phyloP scores from a whole-genome alignment of 2,329 filamentous ascomycete species.

The Arthrinium phaeospermum region DNA sequence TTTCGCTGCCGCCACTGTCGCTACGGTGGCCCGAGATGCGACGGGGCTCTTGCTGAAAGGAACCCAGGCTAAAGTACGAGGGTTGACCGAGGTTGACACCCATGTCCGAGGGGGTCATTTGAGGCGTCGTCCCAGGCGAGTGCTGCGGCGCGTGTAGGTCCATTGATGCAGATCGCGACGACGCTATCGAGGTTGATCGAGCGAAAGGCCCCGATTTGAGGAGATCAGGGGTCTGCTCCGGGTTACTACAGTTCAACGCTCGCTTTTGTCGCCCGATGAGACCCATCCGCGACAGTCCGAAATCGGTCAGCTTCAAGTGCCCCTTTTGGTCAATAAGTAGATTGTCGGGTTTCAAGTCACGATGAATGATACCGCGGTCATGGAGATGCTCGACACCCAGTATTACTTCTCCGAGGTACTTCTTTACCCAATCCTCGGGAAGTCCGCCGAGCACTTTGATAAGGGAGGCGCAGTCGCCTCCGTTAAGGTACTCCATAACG shows the following conservation, averaged over 20 bases:
- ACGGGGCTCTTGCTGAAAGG: slow-evolving; percentile 62
- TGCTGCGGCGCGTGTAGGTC: slow-evolving; percentile 76
- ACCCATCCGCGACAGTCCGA: slow-evolving; percentile 96
- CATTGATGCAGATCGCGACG: slow-evolving; percentile 91
- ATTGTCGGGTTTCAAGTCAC: slow-evolving; percentile 96
- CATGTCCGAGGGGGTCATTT: slow-evolving; percentile 79
- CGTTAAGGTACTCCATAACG: slow-evolving; percentile 99
- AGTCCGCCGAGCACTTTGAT: slow-evolving; percentile 93
- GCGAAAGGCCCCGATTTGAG: slow-evolving; percentile 92
- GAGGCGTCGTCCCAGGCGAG: slow-evolving; percentile 84
- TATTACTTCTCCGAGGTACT: slow-evolving; percentile 94
- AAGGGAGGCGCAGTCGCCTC: slow-evolving; percentile 93
- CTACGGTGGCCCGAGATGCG: slow-evolving; percentile 84
- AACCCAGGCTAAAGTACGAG: slow-evolving; percentile 85
- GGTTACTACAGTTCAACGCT: slow-evolving; percentile 75
- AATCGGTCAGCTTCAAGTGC: slow-evolving; percentile 96
- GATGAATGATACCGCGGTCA: slow-evolving; percentile 91
- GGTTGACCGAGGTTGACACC: slow-evolving; percentile 75
- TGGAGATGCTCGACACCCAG: slow-evolving; percentile 97
- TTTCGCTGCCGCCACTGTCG: slow-evolving; percentile 91
- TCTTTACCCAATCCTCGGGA: slow-evolving; percentile 97
- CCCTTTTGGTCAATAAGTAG: slow-evolving; percentile 96
- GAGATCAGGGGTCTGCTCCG: slow-evolving; percentile 88
- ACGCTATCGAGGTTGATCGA: slow-evolving; percentile 81
- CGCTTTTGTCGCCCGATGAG: slow-evolving; percentile 95